phyloP scores from a whole-genome alignment of 108 stramenopile species.

The Ochromonas danica region DNA sequence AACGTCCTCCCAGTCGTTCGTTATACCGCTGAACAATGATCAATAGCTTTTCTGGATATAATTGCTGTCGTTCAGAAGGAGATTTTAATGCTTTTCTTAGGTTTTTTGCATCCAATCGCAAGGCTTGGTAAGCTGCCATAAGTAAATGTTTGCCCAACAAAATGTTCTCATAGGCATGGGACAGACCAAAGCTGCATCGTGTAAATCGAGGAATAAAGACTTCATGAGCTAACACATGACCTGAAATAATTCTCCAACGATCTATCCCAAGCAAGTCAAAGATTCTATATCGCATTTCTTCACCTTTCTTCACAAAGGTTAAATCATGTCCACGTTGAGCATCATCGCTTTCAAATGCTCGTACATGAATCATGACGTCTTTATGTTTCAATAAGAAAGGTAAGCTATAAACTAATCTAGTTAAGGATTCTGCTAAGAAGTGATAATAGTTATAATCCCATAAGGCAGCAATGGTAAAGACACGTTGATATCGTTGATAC shows the following conservation, averaged over 20 bases:
- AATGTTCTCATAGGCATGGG: background rate
- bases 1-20: background rate
- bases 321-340: background rate
- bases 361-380: constrained; percentile 11
- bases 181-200: background rate
- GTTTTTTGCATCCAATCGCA: too few species aligned
- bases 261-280: background rate
- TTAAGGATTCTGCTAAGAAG: constrained; percentile 1
- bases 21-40: background rate
- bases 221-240: background rate
- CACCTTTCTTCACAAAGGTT: background rate
- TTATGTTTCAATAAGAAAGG: background rate
- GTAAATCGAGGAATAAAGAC: constrained; percentile 10
- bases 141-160: background rate
- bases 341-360: constrained; percentile 1
- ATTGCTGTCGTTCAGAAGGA: background rate
- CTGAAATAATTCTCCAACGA: background rate
- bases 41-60: background rate
- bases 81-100: background rate
- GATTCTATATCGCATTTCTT: background rate
- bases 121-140: too few species aligned
- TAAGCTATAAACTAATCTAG: background rate
- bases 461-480: background rate
- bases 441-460: constrained; percentile 31
- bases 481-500: too few species aligned